Evolutionary conservation across 1,284 basidiomycete genomes (phyloP), one percentile per base, ranked within the genome.

Genomic region (Heterobasidion irregulare): DNA sequence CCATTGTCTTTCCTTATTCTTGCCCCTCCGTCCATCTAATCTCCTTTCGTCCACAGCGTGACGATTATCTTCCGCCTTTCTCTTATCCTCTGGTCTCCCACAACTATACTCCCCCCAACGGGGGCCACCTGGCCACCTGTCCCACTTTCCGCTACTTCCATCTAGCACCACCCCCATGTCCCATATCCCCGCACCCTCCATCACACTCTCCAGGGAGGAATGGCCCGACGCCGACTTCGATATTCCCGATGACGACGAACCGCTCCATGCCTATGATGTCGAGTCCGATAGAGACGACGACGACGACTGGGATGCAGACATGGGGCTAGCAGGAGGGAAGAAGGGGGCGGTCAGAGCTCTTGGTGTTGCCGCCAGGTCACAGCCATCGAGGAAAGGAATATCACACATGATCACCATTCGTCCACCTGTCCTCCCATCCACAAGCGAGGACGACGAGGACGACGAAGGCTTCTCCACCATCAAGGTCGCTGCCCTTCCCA

Each of bases 181-280:
- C 58, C 72, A 82, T 53, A 74, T 84, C 49, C 82, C 80, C 49
- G 80, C 83, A 15, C 84, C 82, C 26, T 72, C 77, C 52, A 72
- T 77, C 63, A 68, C 73, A 50, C 65, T 75, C 46, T 66, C 76
- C 48, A 78, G 78, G 56, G 88, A 91, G 71, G 87, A 90, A 73
- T 89, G 88, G 88, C 76, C 79, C 53, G 88, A 92, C 68, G 84
- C 86, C 57, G 89, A 92, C 70, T 91, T 92, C 65, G 89, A 90
- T 66, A 72, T 92, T 38, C 83, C 84, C 53, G 88, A 91, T 54
- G 88, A 91, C 54, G 88, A 80, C 53, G 78, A 80, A 54, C 74
- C 79, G 51, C 78, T 90, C 53, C 80, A 82, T 61, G 69, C 80
- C 34, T 75, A 75, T 32, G 74, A 75, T 58, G 70, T 70, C 34